Evolutionary conservation across 2,329 filamentous ascomycete species (phyloP).

Genomic region (Claviceps digitariae): DNA sequence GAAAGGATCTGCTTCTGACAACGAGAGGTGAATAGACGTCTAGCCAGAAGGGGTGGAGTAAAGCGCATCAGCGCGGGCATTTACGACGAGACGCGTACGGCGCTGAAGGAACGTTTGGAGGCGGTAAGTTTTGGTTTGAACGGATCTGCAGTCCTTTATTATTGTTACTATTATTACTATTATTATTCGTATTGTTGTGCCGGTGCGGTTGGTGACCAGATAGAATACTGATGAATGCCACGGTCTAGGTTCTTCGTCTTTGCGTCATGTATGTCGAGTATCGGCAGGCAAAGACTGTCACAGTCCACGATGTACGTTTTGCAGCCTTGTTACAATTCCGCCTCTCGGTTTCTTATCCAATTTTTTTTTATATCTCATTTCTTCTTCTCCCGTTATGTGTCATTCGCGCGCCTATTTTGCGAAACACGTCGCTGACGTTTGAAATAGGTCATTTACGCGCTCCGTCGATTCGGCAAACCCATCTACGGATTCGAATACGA

Average conservation of each 20-base stretch:
- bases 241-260: slow-evolving; percentile 34
- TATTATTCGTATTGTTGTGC: not conserved
- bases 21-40: slow-evolving; percentile 32
- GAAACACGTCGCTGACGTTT: not conserved
- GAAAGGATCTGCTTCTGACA: not conserved
- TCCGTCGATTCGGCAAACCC: slow-evolving; percentile 34
- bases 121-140: slow-evolving; percentile 23
- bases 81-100: slow-evolving; percentile 46
- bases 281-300: slow-evolving; percentile 46
- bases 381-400: not conserved
- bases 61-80: slow-evolving; percentile 55
- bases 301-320: slow-evolving; percentile 41
- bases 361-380: too few relatives aligned
- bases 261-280: slow-evolving; percentile 40
- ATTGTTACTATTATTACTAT: too few relatives aligned
- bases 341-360: too few relatives aligned
- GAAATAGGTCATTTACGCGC: slow-evolving; percentile 37
- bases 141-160: not conserved
- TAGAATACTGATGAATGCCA: not conserved
- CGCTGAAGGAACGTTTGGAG: slow-evolving; percentile 35
- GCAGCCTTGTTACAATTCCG: not conserved
- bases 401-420: too few relatives aligned
- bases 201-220: not conserved
- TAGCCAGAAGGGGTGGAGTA: slow-evolving; percentile 64
- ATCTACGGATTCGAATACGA: slow-evolving; percentile 43